Evolutionary conservation across 768 basidiomycete species (phyloP).

Genomic region (Trametes maxima): DNA sequence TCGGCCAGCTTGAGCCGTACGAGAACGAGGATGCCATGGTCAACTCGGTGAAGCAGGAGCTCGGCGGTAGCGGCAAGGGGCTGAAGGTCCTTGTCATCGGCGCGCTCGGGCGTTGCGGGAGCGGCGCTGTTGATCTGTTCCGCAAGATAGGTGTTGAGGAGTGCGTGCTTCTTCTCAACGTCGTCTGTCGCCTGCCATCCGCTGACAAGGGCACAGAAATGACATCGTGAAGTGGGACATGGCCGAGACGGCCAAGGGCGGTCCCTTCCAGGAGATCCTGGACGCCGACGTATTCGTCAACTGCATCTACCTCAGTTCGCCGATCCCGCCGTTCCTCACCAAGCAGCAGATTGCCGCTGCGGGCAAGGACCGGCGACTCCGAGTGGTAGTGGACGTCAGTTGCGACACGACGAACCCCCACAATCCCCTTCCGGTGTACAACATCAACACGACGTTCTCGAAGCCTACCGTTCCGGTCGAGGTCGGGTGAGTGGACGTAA

Average conservation of each 20-base stretch:
- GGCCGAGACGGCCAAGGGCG: constrained; percentile 94
- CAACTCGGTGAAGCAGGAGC: constrained; percentile 59
- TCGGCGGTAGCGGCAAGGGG: constrained; percentile 70
- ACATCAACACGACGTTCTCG: constrained; percentile 90
- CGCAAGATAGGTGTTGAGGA: constrained; percentile 93
- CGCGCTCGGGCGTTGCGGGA: constrained; percentile 91
- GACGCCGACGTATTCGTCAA: constrained; percentile 98
- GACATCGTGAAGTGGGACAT: constrained; percentile 98
- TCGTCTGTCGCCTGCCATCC: background rate
- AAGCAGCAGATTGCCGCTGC: constrained; percentile 70
- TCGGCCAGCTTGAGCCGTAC: constrained; percentile 80
- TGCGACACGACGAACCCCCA: constrained; percentile 99
- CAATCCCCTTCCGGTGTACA: constrained; percentile 97
- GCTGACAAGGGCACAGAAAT: constrained; percentile 51
- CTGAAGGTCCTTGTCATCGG: constrained; percentile 93
- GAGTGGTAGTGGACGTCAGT: constrained; percentile 94
- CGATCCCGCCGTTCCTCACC: constrained; percentile 84
- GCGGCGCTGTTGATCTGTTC: constrained; percentile 94
- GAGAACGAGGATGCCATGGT: constrained; percentile 87
- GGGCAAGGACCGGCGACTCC: constrained; percentile 65
- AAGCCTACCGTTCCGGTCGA: constrained; percentile 89
- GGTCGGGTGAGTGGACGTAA: constrained; percentile 59
- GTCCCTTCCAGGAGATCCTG: constrained; percentile 93
- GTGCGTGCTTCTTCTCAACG: constrained; percentile 49
- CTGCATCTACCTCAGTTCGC: constrained; percentile 94